These are phyloP conservation scores for Pseudopithomyces maydicus DNA, from an alignment of 2,329 filamentous ascomycete species.

Conservation along the genomic window DNA sequence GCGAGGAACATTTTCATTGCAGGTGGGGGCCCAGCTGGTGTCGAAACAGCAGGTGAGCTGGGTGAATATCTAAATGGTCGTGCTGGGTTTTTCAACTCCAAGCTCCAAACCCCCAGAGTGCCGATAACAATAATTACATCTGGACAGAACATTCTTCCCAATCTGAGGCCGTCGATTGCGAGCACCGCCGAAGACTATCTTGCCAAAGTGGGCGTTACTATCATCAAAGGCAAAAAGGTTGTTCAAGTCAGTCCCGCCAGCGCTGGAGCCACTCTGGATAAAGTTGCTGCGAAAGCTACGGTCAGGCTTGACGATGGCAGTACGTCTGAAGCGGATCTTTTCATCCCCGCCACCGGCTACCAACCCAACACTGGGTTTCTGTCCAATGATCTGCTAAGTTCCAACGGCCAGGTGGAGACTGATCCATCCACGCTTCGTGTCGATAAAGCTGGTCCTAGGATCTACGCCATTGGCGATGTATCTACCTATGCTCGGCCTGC, in stretches of 20 bases:
- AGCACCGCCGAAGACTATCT: slow-evolving; percentile 40
- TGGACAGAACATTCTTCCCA: slow-evolving; percentile 35
- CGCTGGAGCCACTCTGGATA: slow-evolving; percentile 36
- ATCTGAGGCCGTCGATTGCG: slow-evolving; percentile 27
- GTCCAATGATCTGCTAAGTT: slow-evolving; percentile 22
- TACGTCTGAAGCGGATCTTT: slow-evolving; percentile 40
- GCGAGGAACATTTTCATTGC: slow-evolving; percentile 43
- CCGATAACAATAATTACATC: slow-evolving; percentile 46
- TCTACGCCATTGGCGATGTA: slow-evolving; percentile 46
- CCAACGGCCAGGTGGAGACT: slow-evolving; percentile 6
- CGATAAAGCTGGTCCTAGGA: slow-evolving; percentile 23
- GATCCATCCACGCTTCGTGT: slow-evolving; percentile 32
- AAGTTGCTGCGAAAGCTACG: slow-evolving; percentile 38
- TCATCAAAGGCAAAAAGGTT: slow-evolving; percentile 52
- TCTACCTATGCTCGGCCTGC: slow-evolving; percentile 38
- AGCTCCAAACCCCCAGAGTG: slow-evolving; percentile 23
- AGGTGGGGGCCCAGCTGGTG: slow-evolving; percentile 43
- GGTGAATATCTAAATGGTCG: slow-evolving; percentile 58
- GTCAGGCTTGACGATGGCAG: slow-evolving; percentile 50
- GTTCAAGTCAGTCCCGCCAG: slow-evolving; percentile 30
- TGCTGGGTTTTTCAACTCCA: slow-evolving; percentile 45
- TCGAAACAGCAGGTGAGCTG: slow-evolving; percentile 47
- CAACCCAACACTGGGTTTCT: slow-evolving; percentile 39
- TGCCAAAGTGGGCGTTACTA: slow-evolving; percentile 53
- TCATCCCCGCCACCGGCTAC: slow-evolving; percentile 43